phyloP scores from a whole-genome alignment of 805 yeast genomes.

The Wickerhamomyces canadensis region DNA sequence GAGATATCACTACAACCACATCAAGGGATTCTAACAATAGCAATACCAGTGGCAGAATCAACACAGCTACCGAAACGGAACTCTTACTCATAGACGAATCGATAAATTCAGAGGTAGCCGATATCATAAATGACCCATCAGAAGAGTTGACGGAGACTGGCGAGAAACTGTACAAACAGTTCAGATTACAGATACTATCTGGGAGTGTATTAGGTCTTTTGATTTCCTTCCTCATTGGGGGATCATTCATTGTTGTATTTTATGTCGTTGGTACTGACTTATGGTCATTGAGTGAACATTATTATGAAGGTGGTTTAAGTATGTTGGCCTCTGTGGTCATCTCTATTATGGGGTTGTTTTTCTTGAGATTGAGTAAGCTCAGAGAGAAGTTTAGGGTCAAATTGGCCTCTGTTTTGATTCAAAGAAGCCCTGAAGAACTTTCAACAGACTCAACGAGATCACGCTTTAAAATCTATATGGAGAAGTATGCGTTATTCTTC shows the following conservation, averaged over 20 bases:
- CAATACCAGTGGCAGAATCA: not conserved
- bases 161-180: slow-evolving; percentile 32
- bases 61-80: slow-evolving; percentile 8
- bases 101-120: not conserved
- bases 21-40: not conserved
- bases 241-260: slow-evolving; percentile 61
- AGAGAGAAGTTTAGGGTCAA: slow-evolving; percentile 77
- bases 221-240: slow-evolving; percentile 69
- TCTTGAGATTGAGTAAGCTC: slow-evolving; percentile 73
- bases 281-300: slow-evolving; percentile 83
- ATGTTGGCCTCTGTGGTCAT: slow-evolving; percentile 73
- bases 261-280: slow-evolving; percentile 76
- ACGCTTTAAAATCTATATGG: slow-evolving; percentile 33
- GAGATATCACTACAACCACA: slow-evolving; percentile 1
- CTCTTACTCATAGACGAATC: slow-evolving; percentile 5
- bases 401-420: slow-evolving; percentile 37
- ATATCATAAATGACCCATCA: not conserved
- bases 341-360: slow-evolving; percentile 81
- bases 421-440: slow-evolving; percentile 23
- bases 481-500: slow-evolving; percentile 65
- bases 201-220: slow-evolving; percentile 74
- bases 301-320: slow-evolving; percentile 85
- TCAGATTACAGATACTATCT: slow-evolving; percentile 70
- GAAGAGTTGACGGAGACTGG: slow-evolving; percentile 22
- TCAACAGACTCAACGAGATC: slow-evolving; percentile 16